These are phyloP conservation scores for Poronia punctata DNA, from an alignment of 495 filamentous ascomycete genomes.

Conservation along the genomic window DNA sequence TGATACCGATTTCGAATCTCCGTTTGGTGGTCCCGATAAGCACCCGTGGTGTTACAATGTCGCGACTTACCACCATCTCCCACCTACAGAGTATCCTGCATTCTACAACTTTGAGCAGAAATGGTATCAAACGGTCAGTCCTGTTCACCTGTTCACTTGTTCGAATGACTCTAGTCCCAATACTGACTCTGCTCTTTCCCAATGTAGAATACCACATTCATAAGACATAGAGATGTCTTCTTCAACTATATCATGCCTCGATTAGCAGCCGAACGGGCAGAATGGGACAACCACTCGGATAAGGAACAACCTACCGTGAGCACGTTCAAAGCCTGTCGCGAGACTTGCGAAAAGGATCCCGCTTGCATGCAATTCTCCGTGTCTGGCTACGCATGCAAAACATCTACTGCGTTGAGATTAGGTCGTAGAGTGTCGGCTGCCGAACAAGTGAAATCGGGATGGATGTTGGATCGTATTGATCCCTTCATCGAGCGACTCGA, in stretches of 20 bases:
- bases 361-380: slow-evolving; percentile 40
- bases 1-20: slow-evolving; percentile 36
- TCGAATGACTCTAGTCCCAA: neutral
- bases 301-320: slow-evolving; percentile 13
- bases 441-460: slow-evolving; percentile 19
- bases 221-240: slow-evolving; percentile 32
- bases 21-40: slow-evolving; percentile 32
- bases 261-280: slow-evolving; percentile 20
- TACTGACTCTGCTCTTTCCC: too few species aligned
- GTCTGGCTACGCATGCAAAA: slow-evolving; percentile 24
- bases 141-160: neutral
- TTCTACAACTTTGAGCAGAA: slow-evolving; percentile 41
- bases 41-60: slow-evolving; percentile 45
- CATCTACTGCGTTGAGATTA: slow-evolving; percentile 22
- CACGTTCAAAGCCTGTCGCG: slow-evolving; percentile 30
- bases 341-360: slow-evolving; percentile 28
- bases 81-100: slow-evolving; percentile 30
- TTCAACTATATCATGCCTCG: slow-evolving; percentile 26
- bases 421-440: slow-evolving; percentile 11
- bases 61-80: slow-evolving; percentile 45
- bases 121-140: slow-evolving; percentile 36
- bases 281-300: slow-evolving; percentile 41
- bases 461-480: slow-evolving; percentile 19
- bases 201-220: slow-evolving; percentile 15
- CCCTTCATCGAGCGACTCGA: slow-evolving; percentile 19